Evolutionary conservation across 2,329 filamentous ascomycete species (phyloP), one percentile per base, ranked within the genome.

Genomic region (Tolypocladium amazonense): DNA sequence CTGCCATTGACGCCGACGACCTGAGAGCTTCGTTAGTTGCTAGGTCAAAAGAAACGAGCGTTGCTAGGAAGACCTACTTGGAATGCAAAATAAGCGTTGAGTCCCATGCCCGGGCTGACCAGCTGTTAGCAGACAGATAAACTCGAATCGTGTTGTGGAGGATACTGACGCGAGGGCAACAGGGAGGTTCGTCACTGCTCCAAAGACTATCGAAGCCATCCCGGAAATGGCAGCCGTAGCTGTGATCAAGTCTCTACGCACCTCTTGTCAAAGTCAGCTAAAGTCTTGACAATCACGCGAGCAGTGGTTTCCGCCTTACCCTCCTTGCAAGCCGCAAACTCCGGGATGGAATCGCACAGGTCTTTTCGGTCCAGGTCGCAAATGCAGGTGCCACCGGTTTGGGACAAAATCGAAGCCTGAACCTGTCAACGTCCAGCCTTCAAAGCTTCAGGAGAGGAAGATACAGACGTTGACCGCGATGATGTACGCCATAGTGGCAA

Each of bases 401-500:
- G 83, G 6, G 88, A 83, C 15, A 92, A 82, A 56, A 96, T 87
- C 25, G 83, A 84, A 14, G 86, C 80, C 82, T 94, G 77, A 3
- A 12, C 20, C 8, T n/a, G 27, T 56, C 1, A 62, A 15, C 37
- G n/a, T n/a, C 35, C 23, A 2, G 9, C 11, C 1, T 14, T 3
- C 3, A 33, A 56, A 35, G 8, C 9, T 14, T 6, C 23, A 3
- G 14, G 15, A 20, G 5, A 20, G 9, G n/a, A 23, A 15, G 25
- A 2, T 5, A 67, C 78, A 67, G 64, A 84, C 83, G 66, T 87
- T 87, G 63, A 87, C 86, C 11, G 88, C 87, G 69, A 94, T 92
- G 66, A 94, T 93, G 73, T 92, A 93, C 18, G 89, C 88, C 89
- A 92, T 91, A 3, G 88, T 88, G 59, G 88, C 86, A 69, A 89